A percentile compares a stretch with the other conserved stretches of the same genome.
phyloP scores from a whole-genome alignment of 1,284 basidiomycete species.

The Cerioporus squamosus region DNA sequence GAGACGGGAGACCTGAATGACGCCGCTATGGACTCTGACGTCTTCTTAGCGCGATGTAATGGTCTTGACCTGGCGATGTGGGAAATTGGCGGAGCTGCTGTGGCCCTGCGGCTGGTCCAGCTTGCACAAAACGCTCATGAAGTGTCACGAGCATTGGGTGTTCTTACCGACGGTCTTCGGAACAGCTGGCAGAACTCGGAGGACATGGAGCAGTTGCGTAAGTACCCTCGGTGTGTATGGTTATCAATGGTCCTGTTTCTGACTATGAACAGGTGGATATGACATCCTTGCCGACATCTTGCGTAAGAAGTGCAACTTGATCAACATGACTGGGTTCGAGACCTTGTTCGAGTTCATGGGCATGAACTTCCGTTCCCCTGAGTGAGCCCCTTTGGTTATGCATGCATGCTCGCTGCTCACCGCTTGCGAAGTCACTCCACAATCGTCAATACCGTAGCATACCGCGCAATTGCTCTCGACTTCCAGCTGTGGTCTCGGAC shows the following conservation, averaged over 20 bases:
- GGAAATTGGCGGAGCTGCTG: slow-evolving; percentile 83
- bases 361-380: slow-evolving; percentile 78
- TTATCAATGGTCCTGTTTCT: not conserved
- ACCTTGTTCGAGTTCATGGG: slow-evolving; percentile 86
- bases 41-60: slow-evolving; percentile 61
- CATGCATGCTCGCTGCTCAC: slow-evolving; percentile 1
- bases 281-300: slow-evolving; percentile 84
- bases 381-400: slow-evolving; percentile 51
- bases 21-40: slow-evolving; percentile 56
- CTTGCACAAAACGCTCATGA: slow-evolving; percentile 80
- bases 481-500: slow-evolving; percentile 90
- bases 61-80: slow-evolving; percentile 81
- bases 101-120: slow-evolving; percentile 79
- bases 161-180: slow-evolving; percentile 78
- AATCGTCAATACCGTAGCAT: slow-evolving; percentile 83
- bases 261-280: slow-evolving; percentile 71
- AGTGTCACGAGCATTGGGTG: slow-evolving; percentile 70
- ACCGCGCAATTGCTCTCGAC: slow-evolving; percentile 84
- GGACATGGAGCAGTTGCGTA: slow-evolving; percentile 86
- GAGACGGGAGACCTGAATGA: slow-evolving; percentile 22
- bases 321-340: slow-evolving; percentile 80
- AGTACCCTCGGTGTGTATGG: slow-evolving; percentile 30
- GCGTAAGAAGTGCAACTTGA: slow-evolving; percentile 70
- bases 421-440: slow-evolving; percentile 65
- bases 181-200: slow-evolving; percentile 93